These are phyloP conservation scores for Penicillium sp. DNA, from an alignment of 2,329 filamentous ascomycete species.

Conservation along the genomic window DNA sequence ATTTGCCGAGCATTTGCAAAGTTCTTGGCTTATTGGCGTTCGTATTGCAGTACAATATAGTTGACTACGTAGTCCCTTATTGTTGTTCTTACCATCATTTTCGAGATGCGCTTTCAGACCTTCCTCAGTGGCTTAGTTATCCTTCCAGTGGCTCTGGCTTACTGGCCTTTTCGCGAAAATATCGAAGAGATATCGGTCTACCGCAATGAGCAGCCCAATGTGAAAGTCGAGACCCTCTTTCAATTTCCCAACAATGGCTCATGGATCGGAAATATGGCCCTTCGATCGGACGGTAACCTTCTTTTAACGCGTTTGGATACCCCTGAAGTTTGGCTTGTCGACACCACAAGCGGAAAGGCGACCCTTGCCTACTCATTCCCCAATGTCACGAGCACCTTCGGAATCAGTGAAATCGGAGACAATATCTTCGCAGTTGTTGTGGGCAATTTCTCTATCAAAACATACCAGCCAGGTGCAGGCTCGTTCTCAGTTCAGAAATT, in stretches of 20 bases:
- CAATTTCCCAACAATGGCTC: constrained; percentile 27
- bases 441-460: constrained; percentile 21
- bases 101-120: constrained; percentile 10
- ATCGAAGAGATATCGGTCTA: background rate
- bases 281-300: constrained; percentile 20
- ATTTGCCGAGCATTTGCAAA: background rate
- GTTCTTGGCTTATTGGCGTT: background rate
- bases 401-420: constrained; percentile 24
- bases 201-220: constrained; percentile 14
- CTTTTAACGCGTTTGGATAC: constrained; percentile 23
- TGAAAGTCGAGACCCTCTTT: constrained; percentile 19
- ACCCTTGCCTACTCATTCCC: constrained; percentile 19
- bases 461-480: constrained; percentile 17
- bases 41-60: background rate
- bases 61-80: background rate
- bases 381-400: constrained; percentile 22
- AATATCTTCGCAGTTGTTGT: constrained; percentile 24
- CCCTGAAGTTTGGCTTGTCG: constrained; percentile 21
- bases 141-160: constrained; percentile 12
- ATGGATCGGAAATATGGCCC: constrained; percentile 22
- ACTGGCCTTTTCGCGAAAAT: background rate
- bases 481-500: constrained; percentile 21
- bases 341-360: constrained; percentile 19
- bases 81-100: background rate
- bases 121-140: constrained; percentile 8